Base-by-base conservation (phyloP, 805 yeast genomes). In the Brettanomyces nanus region DNA sequence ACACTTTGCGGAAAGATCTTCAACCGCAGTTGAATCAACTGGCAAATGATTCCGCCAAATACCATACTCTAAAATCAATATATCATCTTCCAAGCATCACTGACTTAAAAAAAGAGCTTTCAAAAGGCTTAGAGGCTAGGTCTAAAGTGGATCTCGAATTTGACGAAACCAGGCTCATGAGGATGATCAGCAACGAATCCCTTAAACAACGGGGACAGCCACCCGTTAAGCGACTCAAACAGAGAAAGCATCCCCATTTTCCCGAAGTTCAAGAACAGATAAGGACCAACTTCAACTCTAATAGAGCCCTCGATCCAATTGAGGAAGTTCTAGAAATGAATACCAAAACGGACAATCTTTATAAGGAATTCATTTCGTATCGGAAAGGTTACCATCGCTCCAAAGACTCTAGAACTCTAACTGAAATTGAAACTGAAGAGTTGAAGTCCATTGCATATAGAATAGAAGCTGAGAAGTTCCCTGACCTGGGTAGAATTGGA, bases 41-140 rank as follows among this genome's bases (percentile, higher is more conserved):
- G 25, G 38, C 48, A 17, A 29, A 43, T 11, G 43, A 46, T 6
- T 40, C 52, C 4, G 42, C 39, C 19, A 54, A 58, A 30, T 58
- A 56, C 35, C 49, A 51, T 25, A 31, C 45, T 4, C 30, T 50
- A 19, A 55, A 52, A 36, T 33, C 23, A 15, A 28, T 53, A 3
- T 52, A 53, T 29, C 54, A 47, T 32, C 44, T 55, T 19, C 60
- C 59, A 6, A 54, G 59, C 37, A 43, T 54, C 5, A 46, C 54
- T 0, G 48, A 51, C 22, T 33, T 55, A 23, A 44, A 44, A 19
- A 41, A 38, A 17, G 44, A 45, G 19, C 28, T 41, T 6, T 34
- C 26, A 9, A 11, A 9, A 11, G 11, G 26, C 11, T 11, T 23
- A 11, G 26, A 23, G 26, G 26, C 7, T 9, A 23, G 26, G 11